Percentiles rank a stretch among this genome's conserved stretches.
phyloP scores from a whole-genome alignment of 1,284 basidiomycete species.

The Irpex sp. region DNA sequence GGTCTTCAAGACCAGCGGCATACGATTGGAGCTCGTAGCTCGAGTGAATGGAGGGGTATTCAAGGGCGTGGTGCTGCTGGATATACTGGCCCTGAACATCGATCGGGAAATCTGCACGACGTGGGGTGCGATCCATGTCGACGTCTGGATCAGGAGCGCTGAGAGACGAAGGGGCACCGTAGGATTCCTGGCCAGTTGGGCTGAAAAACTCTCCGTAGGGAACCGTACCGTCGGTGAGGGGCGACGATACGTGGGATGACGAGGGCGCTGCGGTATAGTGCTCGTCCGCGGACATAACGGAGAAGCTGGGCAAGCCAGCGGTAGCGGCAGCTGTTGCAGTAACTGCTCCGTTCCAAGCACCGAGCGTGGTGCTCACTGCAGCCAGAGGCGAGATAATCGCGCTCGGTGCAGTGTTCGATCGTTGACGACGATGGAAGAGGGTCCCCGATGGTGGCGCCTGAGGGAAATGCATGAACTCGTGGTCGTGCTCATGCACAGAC shows the following conservation, averaged over 20 bases:
- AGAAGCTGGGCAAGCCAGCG: conserved; percentile 1
- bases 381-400: conserved; percentile 17
- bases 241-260: neutral
- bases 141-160: neutral
- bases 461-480: conserved; percentile 3
- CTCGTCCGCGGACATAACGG: neutral
- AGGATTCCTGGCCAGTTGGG: neutral
- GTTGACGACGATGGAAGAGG: conserved; percentile 7
- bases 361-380: conserved; percentile 21
- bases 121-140: conserved; percentile 11
- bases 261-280: neutral
- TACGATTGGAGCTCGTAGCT: conserved; percentile 10
- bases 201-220: neutral
- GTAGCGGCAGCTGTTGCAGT: neutral
- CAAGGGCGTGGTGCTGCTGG: neutral
- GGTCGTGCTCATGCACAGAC: conserved; percentile 7
- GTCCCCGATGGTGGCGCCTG: neutral
- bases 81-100: conserved; percentile 7
- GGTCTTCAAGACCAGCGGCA: conserved; percentile 8
- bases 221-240: neutral
- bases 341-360: conserved; percentile 21
- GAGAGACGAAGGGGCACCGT: neutral
- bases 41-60: neutral
- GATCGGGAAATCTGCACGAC: conserved; percentile 9
- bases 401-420: conserved; percentile 13